Evolutionary conservation across 176 grass and related monocot species (phyloP).

Genomic region (Cymbopogon citratus): DNA sequence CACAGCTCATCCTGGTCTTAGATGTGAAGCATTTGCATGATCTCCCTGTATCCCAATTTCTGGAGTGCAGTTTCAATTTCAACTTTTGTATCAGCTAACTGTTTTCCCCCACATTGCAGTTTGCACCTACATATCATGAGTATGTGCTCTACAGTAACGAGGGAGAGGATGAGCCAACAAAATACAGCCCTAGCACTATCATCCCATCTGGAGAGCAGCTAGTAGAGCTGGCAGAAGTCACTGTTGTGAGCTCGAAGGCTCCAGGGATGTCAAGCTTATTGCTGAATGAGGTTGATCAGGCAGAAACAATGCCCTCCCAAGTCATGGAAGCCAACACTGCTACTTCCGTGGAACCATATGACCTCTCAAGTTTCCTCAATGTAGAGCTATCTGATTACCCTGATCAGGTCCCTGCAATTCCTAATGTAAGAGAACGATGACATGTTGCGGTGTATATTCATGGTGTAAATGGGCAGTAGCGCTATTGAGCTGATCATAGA

Average conservation of each 20-base stretch:
- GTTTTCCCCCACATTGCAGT: slow-evolving; percentile 30
- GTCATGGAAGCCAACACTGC: slow-evolving; percentile 31
- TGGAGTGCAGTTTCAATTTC: background rate
- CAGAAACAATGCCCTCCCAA: slow-evolving; percentile 50
- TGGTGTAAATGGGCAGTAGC: background rate
- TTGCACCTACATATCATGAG: slow-evolving; percentile 91
- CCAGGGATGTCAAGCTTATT: slow-evolving; percentile 8
- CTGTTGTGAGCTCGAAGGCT: slow-evolving; percentile 22
- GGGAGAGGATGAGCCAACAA: slow-evolving; percentile 46
- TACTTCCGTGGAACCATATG: slow-evolving; percentile 33
- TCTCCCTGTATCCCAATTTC: background rate
- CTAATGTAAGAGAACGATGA: slow-evolving; percentile 25
- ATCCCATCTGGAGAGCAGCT: slow-evolving; percentile 59
- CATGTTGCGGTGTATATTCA: background rate
- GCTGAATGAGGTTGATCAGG: slow-evolving; percentile 29
- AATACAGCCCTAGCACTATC: slow-evolving; percentile 64
- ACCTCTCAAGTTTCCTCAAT: slow-evolving; percentile 40
- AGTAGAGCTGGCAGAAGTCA: slow-evolving; percentile 44
- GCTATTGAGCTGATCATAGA: slow-evolving; percentile 12
- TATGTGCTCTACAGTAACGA: slow-evolving; percentile 80
- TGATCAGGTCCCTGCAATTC: slow-evolving; percentile 39
- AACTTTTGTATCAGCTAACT: background rate
- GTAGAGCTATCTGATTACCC: slow-evolving; percentile 52
- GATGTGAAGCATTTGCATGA: background rate
- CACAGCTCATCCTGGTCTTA: background rate